Evolutionary conservation across 176 grass and related monocot species (phyloP), one percentile per base, ranked within the genome.

Genomic region (Elaeis guineensis): DNA sequence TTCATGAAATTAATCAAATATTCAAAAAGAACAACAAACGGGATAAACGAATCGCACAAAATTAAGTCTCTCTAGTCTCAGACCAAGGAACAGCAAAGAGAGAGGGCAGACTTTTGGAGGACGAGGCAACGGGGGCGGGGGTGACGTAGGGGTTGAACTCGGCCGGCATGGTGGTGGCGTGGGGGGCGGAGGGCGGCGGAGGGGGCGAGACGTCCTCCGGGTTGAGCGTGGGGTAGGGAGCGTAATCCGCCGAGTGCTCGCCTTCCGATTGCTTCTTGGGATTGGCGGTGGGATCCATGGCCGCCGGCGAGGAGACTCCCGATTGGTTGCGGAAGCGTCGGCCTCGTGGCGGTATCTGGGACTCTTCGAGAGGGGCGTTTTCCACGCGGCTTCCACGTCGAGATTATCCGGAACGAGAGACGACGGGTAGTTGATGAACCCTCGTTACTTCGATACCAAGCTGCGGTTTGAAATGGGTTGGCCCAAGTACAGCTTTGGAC

Each of bases 71-170:
- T 14, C 35, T 2, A 14, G 14, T 44, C 11, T 3, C 35, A 44
- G 11, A 12, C 35, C 35, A 14, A 2, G 35, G 11, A 44, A 44
- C 4, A 62, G 11, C 3, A 17, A 7, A 17, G 12, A 14, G 22
- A 70, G 72, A 80, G 67, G n/a, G 57, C 75, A 39, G 64, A 91
- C 92, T 88, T 75, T 91, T 97, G 39, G 67, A 65, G 16, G 76
- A 24, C 17, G 63, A 51, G 18, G 82, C 59, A 0, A 64, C 66
- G 3, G 84, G 61, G 12, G 79, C 67, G 5, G 84, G 65, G 35
- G 85, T 70, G 66, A 89, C 59, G 32, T 98, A 98, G 59, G 94
- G 94, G 57, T 98, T 98, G 54, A 60, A 65, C 14, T 81, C 82
- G 54, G 26, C 35, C 14, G 88, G 61, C 77, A 83, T 74, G 68